These are phyloP conservation scores for Mucor irregularis DNA, from an alignment of 371 early-diverging fungal genomes.

Conservation along the genomic window DNA sequence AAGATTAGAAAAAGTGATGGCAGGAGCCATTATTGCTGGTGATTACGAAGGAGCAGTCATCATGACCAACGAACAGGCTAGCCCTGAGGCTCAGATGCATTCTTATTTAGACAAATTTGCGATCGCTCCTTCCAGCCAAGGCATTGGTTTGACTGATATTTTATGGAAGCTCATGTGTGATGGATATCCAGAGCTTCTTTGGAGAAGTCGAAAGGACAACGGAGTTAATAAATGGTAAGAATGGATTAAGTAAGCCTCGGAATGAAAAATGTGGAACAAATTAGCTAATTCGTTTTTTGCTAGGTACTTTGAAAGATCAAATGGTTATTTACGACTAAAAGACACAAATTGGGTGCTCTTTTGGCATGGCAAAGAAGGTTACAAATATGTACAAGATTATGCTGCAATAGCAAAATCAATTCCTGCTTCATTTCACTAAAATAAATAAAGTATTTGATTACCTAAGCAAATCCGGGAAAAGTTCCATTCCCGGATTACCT, in stretches of 20 bases:
- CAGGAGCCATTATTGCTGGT: conserved; percentile 80
- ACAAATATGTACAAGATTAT: conserved; percentile 34
- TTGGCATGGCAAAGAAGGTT: conserved; percentile 69
- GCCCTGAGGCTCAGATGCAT: conserved; percentile 3
- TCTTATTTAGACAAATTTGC: conserved; percentile 93
- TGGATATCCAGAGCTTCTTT: conserved; percentile 73
- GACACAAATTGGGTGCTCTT: conserved; percentile 78
- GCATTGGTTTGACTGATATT: conserved; percentile 92
- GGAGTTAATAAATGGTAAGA: conserved; percentile 90
- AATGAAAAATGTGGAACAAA: not conserved
- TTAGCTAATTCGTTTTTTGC: not conserved
- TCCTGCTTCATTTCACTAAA: conserved; percentile 37
- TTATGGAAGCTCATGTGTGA: conserved; percentile 82
- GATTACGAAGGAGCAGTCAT: conserved; percentile 71
- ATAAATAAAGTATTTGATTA: not conserved
- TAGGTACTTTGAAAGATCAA: conserved; percentile 88
- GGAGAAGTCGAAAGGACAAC: conserved; percentile 89
- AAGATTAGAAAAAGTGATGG: conserved; percentile 57
- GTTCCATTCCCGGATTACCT: too few relatives aligned
- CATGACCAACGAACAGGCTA: conserved; percentile 32
- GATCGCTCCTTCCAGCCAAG: conserved; percentile 84
- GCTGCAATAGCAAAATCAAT: conserved; percentile 36
- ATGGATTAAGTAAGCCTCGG: not conserved
- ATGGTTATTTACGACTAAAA: conserved; percentile 67
- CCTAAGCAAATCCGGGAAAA: not conserved